These are phyloP conservation scores for Ammopiptanthus mongolicus DNA, from an alignment of 306 rosid genomes.

Conservation along the genomic window DNA sequence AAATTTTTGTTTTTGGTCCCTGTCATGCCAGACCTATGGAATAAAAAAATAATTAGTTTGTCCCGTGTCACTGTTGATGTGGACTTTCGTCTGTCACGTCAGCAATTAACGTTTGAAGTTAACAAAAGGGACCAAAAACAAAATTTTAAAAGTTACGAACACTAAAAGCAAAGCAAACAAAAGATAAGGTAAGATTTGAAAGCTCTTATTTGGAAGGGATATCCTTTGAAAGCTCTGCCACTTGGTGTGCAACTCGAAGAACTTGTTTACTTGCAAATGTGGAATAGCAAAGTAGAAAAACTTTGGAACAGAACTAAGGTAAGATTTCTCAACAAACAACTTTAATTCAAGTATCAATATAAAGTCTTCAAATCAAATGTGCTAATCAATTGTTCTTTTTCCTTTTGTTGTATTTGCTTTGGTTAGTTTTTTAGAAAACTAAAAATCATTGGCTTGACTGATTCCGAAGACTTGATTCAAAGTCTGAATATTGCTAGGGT, in stretches of 20 bases:
- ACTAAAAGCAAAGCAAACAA: too few species aligned
- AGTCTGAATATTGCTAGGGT: background rate
- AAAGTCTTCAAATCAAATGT: background rate
- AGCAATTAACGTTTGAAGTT: too few species aligned
- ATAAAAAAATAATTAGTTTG: too few species aligned
- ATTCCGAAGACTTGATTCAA: background rate
- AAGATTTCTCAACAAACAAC: background rate
- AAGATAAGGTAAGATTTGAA: too few species aligned
- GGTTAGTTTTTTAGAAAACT: slow-evolving; percentile 4
- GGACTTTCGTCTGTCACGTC: too few species aligned
- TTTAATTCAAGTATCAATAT: background rate
- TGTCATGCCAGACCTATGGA: too few species aligned
- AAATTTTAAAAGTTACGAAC: too few species aligned
- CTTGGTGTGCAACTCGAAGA: background rate
- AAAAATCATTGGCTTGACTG: slow-evolving; percentile 10
- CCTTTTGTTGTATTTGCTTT: background rate
- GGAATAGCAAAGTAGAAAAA: background rate
- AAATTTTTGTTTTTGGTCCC: too few species aligned
- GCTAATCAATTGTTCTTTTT: background rate
- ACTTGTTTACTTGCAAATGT: slow-evolving; percentile 25
- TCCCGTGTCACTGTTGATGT: too few species aligned
- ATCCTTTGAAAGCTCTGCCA: background rate
- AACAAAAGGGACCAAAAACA: too few species aligned
- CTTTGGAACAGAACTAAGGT: slow-evolving; percentile 9
- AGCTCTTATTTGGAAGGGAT: background rate